Percentiles rank a stretch among this genome's conserved stretches.
Conservation (phyloP, 495 filamentous ascomycete genomes). For the Emericellopsis terricola region DNA sequence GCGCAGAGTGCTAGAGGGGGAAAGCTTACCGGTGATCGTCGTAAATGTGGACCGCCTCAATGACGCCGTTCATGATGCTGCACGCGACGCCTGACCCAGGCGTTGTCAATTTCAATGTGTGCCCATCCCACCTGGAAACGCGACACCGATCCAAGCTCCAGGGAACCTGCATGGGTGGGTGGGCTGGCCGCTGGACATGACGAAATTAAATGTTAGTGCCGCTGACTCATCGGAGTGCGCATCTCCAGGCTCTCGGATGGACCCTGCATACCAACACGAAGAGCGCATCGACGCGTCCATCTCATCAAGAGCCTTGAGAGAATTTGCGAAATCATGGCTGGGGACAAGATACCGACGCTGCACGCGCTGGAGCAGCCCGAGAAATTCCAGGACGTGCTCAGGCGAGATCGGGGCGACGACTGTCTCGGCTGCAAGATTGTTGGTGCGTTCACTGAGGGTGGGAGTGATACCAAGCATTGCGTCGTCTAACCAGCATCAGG, state of each 20-base stretch:
- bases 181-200: constrained; percentile 4
- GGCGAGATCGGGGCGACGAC: constrained; percentile 48
- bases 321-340: constrained; percentile 20
- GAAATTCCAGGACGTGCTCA: constrained; percentile 31
- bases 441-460: constrained; percentile 37
- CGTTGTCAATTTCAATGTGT: neutral
- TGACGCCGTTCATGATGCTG: constrained; percentile 54
- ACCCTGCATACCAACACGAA: too few species aligned
- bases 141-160: too few species aligned
- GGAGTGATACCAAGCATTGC: too few species aligned
- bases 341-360: constrained; percentile 19
- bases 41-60: constrained; percentile 93
- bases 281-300: too few species aligned
- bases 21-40: constrained; percentile 70
- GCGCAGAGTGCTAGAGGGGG: neutral
- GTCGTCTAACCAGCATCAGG: too few species aligned
- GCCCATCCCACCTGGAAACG: constrained; percentile 1
- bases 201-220: neutral
- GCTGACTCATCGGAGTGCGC: neutral
- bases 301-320: too few species aligned
- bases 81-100: neutral
- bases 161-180: constrained; percentile 7
- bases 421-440: constrained; percentile 50
- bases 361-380: constrained; percentile 29
- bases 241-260: too few species aligned